Base-by-base conservation (phyloP, 2,329 filamentous ascomycete genomes). In the Exophiala sideris region DNA sequence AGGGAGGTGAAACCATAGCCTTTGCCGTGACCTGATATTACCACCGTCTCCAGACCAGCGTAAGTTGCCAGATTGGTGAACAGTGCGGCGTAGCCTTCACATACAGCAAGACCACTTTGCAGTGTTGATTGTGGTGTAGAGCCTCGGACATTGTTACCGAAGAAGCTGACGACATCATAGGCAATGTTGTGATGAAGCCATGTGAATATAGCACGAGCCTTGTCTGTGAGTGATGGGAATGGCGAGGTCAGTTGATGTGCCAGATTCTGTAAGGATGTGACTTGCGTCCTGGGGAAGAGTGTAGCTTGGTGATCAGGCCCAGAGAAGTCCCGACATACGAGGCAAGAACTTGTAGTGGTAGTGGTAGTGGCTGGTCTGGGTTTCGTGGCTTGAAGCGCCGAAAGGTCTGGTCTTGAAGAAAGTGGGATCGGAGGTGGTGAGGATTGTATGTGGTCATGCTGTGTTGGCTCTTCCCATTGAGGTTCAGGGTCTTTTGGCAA, bases 131-230 rank as follows among this genome's bases (percentile, higher is more conserved):
- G 81, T 0, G 90, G 86, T 0, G 84, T 86, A 39, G 83, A 84
- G 6, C 80, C 76, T 58, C 84, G 79, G 32, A 95, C 75, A 44
- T 76, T 83, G 34, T 85, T 82, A 52, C 79, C 82, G 66, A 95
- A 95, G 74, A 96, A 95, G 20, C 85, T 81, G 21, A 82, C 79
- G 0, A 84, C 83, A 67, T 97, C 89, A 68, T 97, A 99, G 44
- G 79, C 79, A 54, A 99, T 85, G 64, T 97, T 97, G 71, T 97
- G 86, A 71, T 97, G 92, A 38, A 91, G 84, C 94, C 94, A 99
- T 1, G 88, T 89, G 68, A 97, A 97, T 56, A 99, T 89, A 2
- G 85, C 90, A 24, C 94, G 82, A 2, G 94, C 92, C 73, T 96
- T 96, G 70, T 97, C 92, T 0, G 92, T 96, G 1, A 77, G 74